These are phyloP conservation scores for Hypericum androsaemum DNA, from an alignment of 345 rosid genomes.

Conservation along the genomic window DNA sequence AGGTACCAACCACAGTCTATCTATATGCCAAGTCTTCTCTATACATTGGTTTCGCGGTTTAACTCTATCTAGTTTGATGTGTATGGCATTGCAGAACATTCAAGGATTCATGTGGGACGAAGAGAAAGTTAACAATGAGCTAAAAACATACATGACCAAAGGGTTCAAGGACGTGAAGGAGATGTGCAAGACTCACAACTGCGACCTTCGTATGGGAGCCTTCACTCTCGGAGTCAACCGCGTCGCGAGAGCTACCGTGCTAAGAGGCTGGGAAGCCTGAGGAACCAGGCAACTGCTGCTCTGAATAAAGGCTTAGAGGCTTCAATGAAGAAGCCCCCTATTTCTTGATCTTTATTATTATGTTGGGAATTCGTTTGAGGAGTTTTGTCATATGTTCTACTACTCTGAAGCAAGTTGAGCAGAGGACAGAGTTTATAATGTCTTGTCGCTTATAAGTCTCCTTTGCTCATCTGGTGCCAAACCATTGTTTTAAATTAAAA, in stretches of 20 bases:
- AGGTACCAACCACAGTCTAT: constrained; percentile 35
- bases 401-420: too few species aligned
- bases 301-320: constrained; percentile 18
- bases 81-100: constrained; percentile 50
- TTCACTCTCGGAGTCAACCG: constrained; percentile 95
- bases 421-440: too few species aligned
- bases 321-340: constrained; percentile 2
- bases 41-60: neutral
- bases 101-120: constrained; percentile 99
- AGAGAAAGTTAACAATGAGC: constrained; percentile 74
- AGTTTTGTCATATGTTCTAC: constrained; percentile 12
- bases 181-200: constrained; percentile 74
- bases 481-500: too few species aligned
- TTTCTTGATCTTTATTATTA: constrained; percentile 6
- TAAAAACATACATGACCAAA: constrained; percentile 63
- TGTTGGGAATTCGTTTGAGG: constrained; percentile 5
- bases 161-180: constrained; percentile 75
- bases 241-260: constrained; percentile 77
- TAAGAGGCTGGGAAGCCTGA: constrained; percentile 91
- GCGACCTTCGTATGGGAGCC: constrained; percentile 97
- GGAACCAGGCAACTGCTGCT: neutral
- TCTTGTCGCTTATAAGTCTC: too few species aligned
- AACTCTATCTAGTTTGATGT: neutral
- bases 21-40: neutral
- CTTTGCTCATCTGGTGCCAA: too few species aligned